Conservation (phyloP, 164 flowering plant genomes). For the Stephania japonica region DNA sequence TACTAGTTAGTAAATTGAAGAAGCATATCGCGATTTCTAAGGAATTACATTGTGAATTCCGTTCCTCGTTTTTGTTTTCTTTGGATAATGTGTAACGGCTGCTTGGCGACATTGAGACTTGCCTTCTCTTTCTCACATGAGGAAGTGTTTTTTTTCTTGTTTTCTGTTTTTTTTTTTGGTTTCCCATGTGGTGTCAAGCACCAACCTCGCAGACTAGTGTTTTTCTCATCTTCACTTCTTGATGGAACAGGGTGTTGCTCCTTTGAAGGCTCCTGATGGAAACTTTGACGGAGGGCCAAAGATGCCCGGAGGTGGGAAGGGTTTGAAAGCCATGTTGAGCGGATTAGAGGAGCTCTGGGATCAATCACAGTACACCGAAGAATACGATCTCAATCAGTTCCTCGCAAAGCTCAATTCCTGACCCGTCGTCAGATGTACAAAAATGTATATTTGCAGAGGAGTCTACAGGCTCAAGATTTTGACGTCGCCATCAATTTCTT, state of each 20-base stretch:
- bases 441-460: constrained; percentile 28
- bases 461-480: constrained; percentile 31
- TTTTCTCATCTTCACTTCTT: neutral
- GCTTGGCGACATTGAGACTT: neutral
- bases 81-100: neutral
- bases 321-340: constrained; percentile 80
- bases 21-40: neutral
- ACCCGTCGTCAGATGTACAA: constrained; percentile 27
- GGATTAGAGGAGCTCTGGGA: constrained; percentile 97
- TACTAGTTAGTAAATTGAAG: neutral
- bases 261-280: constrained; percentile 35
- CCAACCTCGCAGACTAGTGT: neutral
- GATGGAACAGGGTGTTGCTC: constrained; percentile 35
- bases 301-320: constrained; percentile 52
- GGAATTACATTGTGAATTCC: neutral
- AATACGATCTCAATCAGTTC: constrained; percentile 81
- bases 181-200: neutral
- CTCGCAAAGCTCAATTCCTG: constrained; percentile 78
- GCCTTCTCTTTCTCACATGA: neutral
- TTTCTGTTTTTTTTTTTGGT: neutral
- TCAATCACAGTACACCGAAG: constrained; percentile 92
- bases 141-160: neutral
- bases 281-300: constrained; percentile 40
- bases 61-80: neutral
- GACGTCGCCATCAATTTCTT: constrained; percentile 15